phyloP scores from a whole-genome alignment of 2,329 filamentous ascomycete species.

The Fusarium citri region DNA sequence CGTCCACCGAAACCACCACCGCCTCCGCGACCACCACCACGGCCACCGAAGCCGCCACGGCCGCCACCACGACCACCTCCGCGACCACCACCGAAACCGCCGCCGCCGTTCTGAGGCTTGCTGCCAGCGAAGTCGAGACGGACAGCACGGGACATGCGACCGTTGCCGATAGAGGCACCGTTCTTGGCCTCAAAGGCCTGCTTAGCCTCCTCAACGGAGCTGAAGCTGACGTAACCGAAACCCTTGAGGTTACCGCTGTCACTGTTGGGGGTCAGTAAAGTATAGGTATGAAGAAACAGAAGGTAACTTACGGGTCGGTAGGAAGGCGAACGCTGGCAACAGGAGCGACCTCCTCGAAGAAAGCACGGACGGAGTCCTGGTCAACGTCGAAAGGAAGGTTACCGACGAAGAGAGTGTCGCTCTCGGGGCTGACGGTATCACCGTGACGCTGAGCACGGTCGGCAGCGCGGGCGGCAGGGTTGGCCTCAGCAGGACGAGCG shows the following conservation, averaged over 20 bases:
- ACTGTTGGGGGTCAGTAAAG: slow-evolving; percentile 53
- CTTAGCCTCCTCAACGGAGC: slow-evolving; percentile 84
- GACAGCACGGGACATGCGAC: slow-evolving; percentile 78
- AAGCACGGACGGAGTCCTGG: slow-evolving; percentile 78
- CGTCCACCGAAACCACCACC: slow-evolving; percentile 60
- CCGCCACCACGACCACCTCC: slow-evolving; percentile 65
- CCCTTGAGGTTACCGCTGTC: slow-evolving; percentile 89
- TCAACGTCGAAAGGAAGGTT: slow-evolving; percentile 88
- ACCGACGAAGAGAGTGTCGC: slow-evolving; percentile 89
- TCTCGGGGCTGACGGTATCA: slow-evolving; percentile 81
- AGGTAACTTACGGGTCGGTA: slow-evolving; percentile 75
- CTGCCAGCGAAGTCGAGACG: slow-evolving; percentile 85
- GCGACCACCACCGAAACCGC: slow-evolving; percentile 63
- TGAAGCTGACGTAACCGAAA: slow-evolving; percentile 91
- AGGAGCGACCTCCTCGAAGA: slow-evolving; percentile 77
- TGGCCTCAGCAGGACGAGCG: slow-evolving; percentile 68
- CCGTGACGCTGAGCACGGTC: slow-evolving; percentile 78
- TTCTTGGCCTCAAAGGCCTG: slow-evolving; percentile 76
- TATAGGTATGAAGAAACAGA: not conserved
- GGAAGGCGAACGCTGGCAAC: slow-evolving; percentile 87
- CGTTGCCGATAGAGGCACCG: slow-evolving; percentile 70
- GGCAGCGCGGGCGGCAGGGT: slow-evolving; percentile 66
- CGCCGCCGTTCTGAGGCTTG: slow-evolving; percentile 68
- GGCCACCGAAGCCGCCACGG: slow-evolving; percentile 55
- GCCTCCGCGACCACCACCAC: slow-evolving; percentile 61